Conservation (phyloP, 768 basidiomycete species). For the Lactarius indigo region DNA sequence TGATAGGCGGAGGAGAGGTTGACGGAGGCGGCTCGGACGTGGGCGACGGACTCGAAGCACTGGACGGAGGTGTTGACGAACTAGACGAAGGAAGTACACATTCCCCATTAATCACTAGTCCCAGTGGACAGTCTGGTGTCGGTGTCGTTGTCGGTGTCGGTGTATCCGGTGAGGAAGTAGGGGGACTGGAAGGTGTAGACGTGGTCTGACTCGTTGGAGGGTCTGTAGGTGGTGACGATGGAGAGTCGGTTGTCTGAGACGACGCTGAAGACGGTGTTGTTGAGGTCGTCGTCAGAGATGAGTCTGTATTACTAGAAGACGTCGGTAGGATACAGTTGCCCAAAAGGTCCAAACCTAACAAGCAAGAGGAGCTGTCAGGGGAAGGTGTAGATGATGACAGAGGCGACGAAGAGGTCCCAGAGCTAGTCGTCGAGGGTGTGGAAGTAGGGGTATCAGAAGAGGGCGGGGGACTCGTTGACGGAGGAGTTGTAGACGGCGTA, state of each 20-base stretch:
- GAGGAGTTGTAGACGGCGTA: slow-evolving; percentile 8
- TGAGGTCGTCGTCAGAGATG: background rate
- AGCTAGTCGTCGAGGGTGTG: slow-evolving; percentile 4
- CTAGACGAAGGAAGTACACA: background rate
- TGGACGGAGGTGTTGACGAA: background rate
- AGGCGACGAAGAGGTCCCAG: slow-evolving; percentile 3
- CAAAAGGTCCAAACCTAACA: background rate
- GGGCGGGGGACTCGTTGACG: slow-evolving; percentile 11
- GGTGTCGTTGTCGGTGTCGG: background rate
- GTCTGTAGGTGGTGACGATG: background rate
- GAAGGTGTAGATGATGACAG: slow-evolving; percentile 13
- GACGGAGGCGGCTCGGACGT: background rate
- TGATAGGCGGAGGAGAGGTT: background rate
- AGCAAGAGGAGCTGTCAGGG: background rate
- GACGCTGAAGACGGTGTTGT: background rate
- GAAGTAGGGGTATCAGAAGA: slow-evolving; percentile 19
- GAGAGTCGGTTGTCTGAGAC: background rate
- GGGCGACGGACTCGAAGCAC: background rate
- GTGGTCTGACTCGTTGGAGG: background rate
- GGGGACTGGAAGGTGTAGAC: background rate
- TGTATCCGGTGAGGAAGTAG: background rate
- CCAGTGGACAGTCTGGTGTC: background rate
- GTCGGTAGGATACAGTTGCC: slow-evolving; percentile 8
- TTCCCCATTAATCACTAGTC: background rate
- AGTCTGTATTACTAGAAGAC: background rate